phyloP scores from a whole-genome alignment of 345 rosid genomes.

The Leavenworthia alabamica region DNA sequence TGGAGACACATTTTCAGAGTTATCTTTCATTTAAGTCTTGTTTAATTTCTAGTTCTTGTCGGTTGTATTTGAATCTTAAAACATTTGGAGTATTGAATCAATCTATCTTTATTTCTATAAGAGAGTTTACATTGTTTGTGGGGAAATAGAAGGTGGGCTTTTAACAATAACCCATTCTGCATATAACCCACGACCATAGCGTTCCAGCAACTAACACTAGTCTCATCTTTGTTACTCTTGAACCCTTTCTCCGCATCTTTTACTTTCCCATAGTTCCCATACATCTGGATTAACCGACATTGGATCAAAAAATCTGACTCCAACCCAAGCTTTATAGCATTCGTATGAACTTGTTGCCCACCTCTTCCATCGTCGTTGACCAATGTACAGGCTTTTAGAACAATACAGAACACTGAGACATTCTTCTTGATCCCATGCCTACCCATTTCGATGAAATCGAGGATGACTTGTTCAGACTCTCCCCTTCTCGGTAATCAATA shows the following conservation, averaged over 20 bases:
- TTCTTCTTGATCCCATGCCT: slow-evolving; percentile 39
- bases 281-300: slow-evolving; percentile 56
- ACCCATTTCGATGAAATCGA: slow-evolving; percentile 46
- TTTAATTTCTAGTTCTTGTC: too few relatives aligned
- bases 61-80: too few relatives aligned
- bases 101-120: too few relatives aligned
- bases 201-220: slow-evolving; percentile 34
- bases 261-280: slow-evolving; percentile 46
- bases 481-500: slow-evolving; percentile 47
- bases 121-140: too few relatives aligned
- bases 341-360: slow-evolving; percentile 56
- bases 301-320: slow-evolving; percentile 37
- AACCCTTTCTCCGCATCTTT: slow-evolving; percentile 47
- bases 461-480: slow-evolving; percentile 34
- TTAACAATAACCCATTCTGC: slow-evolving; percentile 44
- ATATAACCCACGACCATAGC: slow-evolving; percentile 50
- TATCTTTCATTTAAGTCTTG: too few relatives aligned
- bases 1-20: too few relatives aligned
- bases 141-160: too few relatives aligned
- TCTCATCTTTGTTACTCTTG: slow-evolving; percentile 21
- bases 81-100: too few relatives aligned
- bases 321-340: slow-evolving; percentile 49
- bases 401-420: slow-evolving; percentile 37
- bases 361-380: slow-evolving; percentile 42
- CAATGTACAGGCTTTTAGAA: slow-evolving; percentile 47